These are phyloP conservation scores for Kwoniella bestiolae DNA, from an alignment of 768 basidiomycete genomes.

Conservation along the genomic window DNA sequence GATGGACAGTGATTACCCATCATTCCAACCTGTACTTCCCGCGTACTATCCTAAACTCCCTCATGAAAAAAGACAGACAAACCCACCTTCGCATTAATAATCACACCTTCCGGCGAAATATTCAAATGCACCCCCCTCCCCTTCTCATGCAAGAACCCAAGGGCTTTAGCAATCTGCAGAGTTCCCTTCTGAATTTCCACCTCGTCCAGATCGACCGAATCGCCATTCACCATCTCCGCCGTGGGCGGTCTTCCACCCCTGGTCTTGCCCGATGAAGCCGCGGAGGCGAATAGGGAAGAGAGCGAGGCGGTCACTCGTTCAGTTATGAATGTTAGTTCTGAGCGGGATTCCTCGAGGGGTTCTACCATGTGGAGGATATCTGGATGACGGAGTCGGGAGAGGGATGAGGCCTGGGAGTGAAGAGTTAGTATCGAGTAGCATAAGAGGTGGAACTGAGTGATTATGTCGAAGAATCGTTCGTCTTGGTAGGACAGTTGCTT, in stretches of 20 bases:
- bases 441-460: too few species aligned
- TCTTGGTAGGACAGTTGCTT: too few species aligned
- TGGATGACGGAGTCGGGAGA: conserved; percentile 86
- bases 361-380: conserved; percentile 97
- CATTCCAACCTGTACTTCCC: too few species aligned
- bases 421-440: background rate
- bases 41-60: too few species aligned
- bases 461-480: too few species aligned
- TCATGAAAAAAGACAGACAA: background rate
- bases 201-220: conserved; percentile 80
- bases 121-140: conserved; percentile 92
- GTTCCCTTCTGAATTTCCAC: conserved; percentile 99
- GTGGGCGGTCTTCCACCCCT: conserved; percentile 32
- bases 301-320: conserved; percentile 86
- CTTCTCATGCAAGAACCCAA: conserved; percentile 84
- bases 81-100: conserved; percentile 82
- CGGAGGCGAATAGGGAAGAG: conserved; percentile 55
- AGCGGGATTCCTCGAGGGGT: conserved; percentile 89
- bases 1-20: too few species aligned
- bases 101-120: conserved; percentile 79
- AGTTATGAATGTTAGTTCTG: conserved; percentile 87
- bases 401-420: conserved; percentile 68
- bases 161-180: conserved; percentile 68
- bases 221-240: conserved; percentile 59
- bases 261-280: conserved; percentile 1